Conservation (phyloP, 2,329 filamentous ascomycete genomes). For the Phoma sp. region DNA sequence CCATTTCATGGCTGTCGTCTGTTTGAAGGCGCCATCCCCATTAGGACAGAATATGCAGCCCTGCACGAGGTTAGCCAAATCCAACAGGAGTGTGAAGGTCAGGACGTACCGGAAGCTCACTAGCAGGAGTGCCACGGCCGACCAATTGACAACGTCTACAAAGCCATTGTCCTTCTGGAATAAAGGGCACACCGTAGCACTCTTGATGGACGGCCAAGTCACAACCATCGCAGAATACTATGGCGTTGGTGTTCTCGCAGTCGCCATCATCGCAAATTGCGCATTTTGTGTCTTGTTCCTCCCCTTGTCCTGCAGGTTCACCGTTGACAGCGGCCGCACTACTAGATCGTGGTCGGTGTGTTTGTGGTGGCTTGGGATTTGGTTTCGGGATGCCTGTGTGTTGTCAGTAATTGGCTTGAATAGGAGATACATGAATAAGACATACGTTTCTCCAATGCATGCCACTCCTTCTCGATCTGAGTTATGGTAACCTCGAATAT, state of each 20-base stretch:
- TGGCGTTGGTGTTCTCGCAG: slow-evolving; percentile 98
- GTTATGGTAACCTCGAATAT: slow-evolving; percentile 98
- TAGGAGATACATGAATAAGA: neutral
- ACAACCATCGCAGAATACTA: slow-evolving; percentile 98
- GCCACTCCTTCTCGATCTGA: slow-evolving; percentile 99
- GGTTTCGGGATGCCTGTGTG: slow-evolving; percentile 80
- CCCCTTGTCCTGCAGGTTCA: slow-evolving; percentile 78
- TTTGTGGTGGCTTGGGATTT: slow-evolving; percentile 94
- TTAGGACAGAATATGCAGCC: slow-evolving; percentile 96
- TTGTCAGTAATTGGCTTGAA: slow-evolving; percentile 13
- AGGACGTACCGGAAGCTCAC: slow-evolving; percentile 50
- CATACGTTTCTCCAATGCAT: slow-evolving; percentile 85
- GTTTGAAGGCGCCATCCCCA: slow-evolving; percentile 96
- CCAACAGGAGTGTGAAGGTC: neutral
- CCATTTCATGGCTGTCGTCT: slow-evolving; percentile 96
- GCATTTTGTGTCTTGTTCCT: slow-evolving; percentile 97
- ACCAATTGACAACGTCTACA: slow-evolving; percentile 97
- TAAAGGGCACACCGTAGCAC: slow-evolving; percentile 98
- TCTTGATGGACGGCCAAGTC: slow-evolving; percentile 98
- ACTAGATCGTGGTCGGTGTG: slow-evolving; percentile 88
- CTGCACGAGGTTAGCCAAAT: slow-evolving; percentile 34
- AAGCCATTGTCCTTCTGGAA: slow-evolving; percentile 97
- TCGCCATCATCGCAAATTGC: slow-evolving; percentile 99
- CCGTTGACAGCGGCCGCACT: slow-evolving; percentile 96
- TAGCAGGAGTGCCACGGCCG: slow-evolving; percentile 84